These are phyloP conservation scores for Gliomastix tumulicola DNA, from an alignment of 2,329 filamentous ascomycete species.

Conservation along the genomic window DNA sequence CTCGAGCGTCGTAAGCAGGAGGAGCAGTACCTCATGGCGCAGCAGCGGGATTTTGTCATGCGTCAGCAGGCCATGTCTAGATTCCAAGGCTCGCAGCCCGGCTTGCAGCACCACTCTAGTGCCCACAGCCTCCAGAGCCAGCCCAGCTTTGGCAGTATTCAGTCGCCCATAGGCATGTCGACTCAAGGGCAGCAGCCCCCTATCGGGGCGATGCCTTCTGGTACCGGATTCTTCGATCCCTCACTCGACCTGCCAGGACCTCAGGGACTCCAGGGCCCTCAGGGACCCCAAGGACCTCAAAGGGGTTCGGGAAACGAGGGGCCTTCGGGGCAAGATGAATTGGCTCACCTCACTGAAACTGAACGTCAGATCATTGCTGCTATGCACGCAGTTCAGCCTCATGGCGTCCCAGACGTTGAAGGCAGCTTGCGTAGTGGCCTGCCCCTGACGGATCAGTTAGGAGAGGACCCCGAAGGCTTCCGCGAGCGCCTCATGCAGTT, in stretches of 20 bases:
- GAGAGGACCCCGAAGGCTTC: conserved; percentile 51
- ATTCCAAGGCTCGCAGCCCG: conserved; percentile 41
- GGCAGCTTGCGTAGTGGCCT: conserved; percentile 35
- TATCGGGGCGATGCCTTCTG: conserved; percentile 38
- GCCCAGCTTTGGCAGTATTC: conserved; percentile 91
- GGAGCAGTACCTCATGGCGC: conserved; percentile 93
- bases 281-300: conserved; percentile 16
- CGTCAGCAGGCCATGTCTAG: conserved; percentile 76
- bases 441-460: conserved; percentile 41
- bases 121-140: conserved; percentile 95
- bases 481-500: conserved; percentile 77
- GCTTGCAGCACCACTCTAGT: conserved; percentile 87
- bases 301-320: conserved; percentile 31
- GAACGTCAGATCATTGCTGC: conserved; percentile 47
- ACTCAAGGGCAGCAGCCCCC: conserved; percentile 37
- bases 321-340: conserved; percentile 63
- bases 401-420: conserved; percentile 28
- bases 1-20: conserved; percentile 95
- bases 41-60: conserved; percentile 87
- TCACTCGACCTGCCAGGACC: conserved; percentile 32
- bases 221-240: conserved; percentile 63
- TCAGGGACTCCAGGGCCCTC: too few species aligned
- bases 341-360: conserved; percentile 54
- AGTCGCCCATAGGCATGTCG: conserved; percentile 66
- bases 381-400: conserved; percentile 13